These are phyloP conservation scores for Vigna trinervia DNA, from an alignment of 306 rosid species.

Conservation along the genomic window DNA sequence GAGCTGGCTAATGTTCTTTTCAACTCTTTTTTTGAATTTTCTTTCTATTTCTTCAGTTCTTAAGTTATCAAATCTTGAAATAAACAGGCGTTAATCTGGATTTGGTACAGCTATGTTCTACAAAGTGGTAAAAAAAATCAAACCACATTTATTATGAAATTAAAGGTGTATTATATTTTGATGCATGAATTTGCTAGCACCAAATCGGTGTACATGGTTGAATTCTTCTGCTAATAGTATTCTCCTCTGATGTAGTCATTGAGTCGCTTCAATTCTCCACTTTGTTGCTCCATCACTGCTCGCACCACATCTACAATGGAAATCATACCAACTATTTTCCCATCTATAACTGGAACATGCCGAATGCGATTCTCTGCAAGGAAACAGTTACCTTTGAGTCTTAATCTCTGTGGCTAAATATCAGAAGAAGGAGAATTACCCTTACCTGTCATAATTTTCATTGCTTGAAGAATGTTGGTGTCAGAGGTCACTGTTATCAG, in stretches of 20 bases:
- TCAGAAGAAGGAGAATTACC: constrained; percentile 45
- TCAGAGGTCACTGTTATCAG: constrained; percentile 75
- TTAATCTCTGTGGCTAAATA: background rate
- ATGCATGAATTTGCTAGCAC: constrained; percentile 15
- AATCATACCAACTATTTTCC: constrained; percentile 86
- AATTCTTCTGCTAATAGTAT: constrained; percentile 55
- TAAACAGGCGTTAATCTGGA: too few relatives aligned
- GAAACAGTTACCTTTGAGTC: background rate
- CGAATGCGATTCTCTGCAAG: constrained; percentile 68
- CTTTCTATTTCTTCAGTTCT: too few relatives aligned
- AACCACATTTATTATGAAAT: constrained; percentile 12
- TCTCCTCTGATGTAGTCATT: constrained; percentile 76
- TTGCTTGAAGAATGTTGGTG: constrained; percentile 86
- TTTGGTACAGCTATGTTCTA: too few relatives aligned
- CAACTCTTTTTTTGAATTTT: too few relatives aligned
- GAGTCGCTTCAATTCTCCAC: constrained; percentile 74
- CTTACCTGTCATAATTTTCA: constrained; percentile 90
- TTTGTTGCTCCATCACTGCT: constrained; percentile 84
- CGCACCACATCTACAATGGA: constrained; percentile 85
- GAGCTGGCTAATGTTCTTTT: too few relatives aligned
- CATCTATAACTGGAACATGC: constrained; percentile 90
- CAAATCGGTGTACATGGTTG: background rate
- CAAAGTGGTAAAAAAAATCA: background rate
- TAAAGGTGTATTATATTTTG: constrained; percentile 6
- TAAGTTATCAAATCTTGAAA: too few relatives aligned